These are phyloP conservation scores for Beta lomatogona DNA, from an alignment of 179 eudicot species.

Conservation along the genomic window DNA sequence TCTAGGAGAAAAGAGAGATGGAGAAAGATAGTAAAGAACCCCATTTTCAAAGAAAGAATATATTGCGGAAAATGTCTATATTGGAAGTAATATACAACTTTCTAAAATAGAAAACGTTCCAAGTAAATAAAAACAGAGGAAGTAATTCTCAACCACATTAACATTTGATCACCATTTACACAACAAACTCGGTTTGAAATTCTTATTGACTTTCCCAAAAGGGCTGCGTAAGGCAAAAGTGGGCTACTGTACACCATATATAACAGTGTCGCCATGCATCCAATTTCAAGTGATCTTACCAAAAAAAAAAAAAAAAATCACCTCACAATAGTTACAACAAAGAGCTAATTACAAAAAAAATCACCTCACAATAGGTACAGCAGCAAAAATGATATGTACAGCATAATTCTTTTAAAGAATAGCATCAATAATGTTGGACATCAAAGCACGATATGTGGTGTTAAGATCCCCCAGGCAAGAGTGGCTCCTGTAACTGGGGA, in stretches of 20 bases:
- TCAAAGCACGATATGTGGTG: neutral
- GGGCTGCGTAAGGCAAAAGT: neutral
- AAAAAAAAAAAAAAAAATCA: neutral
- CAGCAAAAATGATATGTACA: conserved; percentile 27
- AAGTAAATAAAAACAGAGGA: too few species aligned
- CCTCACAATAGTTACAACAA: conserved; percentile 8
- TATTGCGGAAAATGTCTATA: too few species aligned
- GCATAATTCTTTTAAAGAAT: conserved; percentile 23
- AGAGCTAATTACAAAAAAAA: conserved; percentile 27
- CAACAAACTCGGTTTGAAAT: neutral
- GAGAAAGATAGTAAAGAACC: too few species aligned
- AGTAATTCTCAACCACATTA: too few species aligned
- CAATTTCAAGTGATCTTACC: conserved; percentile 17
- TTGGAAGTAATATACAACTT: too few species aligned
- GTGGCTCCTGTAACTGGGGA: conserved; percentile 59
- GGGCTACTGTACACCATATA: neutral
- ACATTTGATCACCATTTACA: conserved; percentile 7
- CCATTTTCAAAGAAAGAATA: too few species aligned
- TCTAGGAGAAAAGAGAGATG: too few species aligned
- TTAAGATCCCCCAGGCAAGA: conserved; percentile 54
- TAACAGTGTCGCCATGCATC: conserved; percentile 2
- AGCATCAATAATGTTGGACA: neutral
- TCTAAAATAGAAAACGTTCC: too few species aligned
- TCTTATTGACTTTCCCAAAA: neutral
- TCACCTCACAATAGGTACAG: neutral